Evolutionary conservation across 306 rosid genomes (phyloP), one percentile per base, ranked within the genome.

Genomic region (Trifolium fragiferum): DNA sequence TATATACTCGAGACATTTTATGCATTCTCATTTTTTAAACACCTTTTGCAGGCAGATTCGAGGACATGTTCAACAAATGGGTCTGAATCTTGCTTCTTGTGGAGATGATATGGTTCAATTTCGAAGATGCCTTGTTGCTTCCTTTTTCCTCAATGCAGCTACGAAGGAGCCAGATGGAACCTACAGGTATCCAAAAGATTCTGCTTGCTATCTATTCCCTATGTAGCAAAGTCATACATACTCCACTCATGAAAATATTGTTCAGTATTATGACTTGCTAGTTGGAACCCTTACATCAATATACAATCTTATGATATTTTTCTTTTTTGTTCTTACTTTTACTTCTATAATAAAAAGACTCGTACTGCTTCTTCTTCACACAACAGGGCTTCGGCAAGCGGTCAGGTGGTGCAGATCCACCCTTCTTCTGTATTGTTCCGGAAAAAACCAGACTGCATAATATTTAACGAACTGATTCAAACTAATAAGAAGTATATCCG

Each of bases 91-190:
- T 40, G 74, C 86, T 68, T 91, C 98, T 50, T 93, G 97, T 66
- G 91, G 98, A 77, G 97, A 91, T 61, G 94, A 93, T 77, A 68
- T 82, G 88, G 89, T 89, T 83, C 92, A 75, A 53, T 91, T 81
- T 78, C 82, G 94, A 72, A 86, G 92, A 88, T 93, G 98, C 70
- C 98, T 93, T 77, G 93, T 96, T 68, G 94, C 96, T 80, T 88
- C 98, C 50, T 91, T 93, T 80, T 93, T 91, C 51, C 92, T 93
- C 75, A 89, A 91, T 72, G 97, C 93, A 40, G 94, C 97, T 65
- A 76, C 89, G 68, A 88, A 79, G 84, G 96, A 89, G 87, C 93
- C 97, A 14, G 96, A 89, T 73, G 98, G 98, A 71, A 89, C 96
- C 74, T 93, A 91, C 87, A 89, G 97, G 98, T 92, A 83, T 69